Evolutionary conservation across 805 yeast species (phyloP), one percentile per base, ranked within the genome.

Genomic region (Saturnispora serradocipensis): DNA sequence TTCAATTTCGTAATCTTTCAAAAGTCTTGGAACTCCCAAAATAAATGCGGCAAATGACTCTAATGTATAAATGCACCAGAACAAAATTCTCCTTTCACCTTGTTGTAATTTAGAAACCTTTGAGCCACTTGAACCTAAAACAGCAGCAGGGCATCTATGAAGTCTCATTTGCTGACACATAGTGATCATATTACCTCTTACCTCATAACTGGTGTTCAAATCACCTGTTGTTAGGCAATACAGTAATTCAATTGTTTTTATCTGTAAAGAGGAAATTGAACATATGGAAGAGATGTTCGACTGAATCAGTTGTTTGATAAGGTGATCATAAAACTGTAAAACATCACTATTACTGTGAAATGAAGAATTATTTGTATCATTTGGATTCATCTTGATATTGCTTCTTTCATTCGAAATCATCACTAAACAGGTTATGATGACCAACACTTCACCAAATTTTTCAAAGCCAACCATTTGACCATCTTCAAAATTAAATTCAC

Each of bases 61-160:
- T 56, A 89, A 71, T 28, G 82, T 74, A 65, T 86, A 88, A 43
- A 83, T 77, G 56, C 88, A 81, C 97, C 97, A 89, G 59, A 89
- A 89, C 39, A 87, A 67, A 35, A 86, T 77, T 63, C 95, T 77
- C 56, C 96, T 74, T 61, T 86, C 88, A 55, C 90, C 89, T 66
- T 85, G 93, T 69, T 84, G 90, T 54, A 80, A 73, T 56, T 75
- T 77, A 24, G 82, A 76, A 44, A 85, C 78, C 34, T 78, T 77
- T 2, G 84, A 74, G 1, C 91, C 91, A 53, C 73, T 74, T n/a
- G 75, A 74, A 3, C 81, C 78, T 47, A 84, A 68, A 4, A 87
- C 89, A 0, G 91, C 91, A 4, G 90, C 81, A 9, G 95, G 96
- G 65, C 95, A 85, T 58, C 95, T 74, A 63, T 88, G 95, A 44